Evolutionary conservation across 208 protist species (phyloP).

Genomic region (Leishmania braziliensis): DNA sequence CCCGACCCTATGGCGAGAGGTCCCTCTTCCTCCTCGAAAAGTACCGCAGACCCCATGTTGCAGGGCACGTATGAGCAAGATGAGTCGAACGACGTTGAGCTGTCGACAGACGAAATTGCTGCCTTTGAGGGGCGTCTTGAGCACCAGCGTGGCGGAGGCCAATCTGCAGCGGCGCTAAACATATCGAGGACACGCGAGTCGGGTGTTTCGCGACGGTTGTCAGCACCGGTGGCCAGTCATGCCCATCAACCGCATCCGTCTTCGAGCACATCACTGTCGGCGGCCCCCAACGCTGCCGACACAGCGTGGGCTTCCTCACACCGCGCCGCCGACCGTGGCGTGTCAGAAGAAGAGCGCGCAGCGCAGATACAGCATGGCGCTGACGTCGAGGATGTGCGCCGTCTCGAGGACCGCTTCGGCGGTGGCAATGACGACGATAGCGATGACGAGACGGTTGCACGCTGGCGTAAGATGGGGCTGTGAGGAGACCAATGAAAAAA

Average conservation of each 20-base stretch:
- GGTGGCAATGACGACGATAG: constrained; percentile 39
- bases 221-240: background rate
- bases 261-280: background rate
- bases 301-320: background rate
- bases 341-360: constrained; percentile 50
- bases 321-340: background rate
- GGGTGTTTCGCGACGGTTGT: background rate
- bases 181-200: background rate
- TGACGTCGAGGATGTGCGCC: constrained; percentile 65
- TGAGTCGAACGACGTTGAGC: constrained; percentile 41
- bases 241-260: background rate
- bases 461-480: constrained; percentile 8
- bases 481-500: background rate
- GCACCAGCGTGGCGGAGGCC: constrained; percentile 11
- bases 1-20: constrained; percentile 1
- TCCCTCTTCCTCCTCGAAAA: constrained; percentile 4
- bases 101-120: constrained; percentile 45
- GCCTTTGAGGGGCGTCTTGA: constrained; percentile 53
- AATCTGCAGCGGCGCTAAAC: background rate
- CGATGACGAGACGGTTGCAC: constrained; percentile 17
- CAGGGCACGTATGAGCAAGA: constrained; percentile 68
- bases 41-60: constrained; percentile 54
- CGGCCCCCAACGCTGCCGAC: constrained; percentile 5
- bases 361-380: constrained; percentile 41
- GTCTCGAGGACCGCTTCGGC: constrained; percentile 36